A percentile compares a stretch with the other conserved stretches of the same genome.
Conservation (phyloP, 805 yeast genomes). For the Candida berthetii region DNA sequence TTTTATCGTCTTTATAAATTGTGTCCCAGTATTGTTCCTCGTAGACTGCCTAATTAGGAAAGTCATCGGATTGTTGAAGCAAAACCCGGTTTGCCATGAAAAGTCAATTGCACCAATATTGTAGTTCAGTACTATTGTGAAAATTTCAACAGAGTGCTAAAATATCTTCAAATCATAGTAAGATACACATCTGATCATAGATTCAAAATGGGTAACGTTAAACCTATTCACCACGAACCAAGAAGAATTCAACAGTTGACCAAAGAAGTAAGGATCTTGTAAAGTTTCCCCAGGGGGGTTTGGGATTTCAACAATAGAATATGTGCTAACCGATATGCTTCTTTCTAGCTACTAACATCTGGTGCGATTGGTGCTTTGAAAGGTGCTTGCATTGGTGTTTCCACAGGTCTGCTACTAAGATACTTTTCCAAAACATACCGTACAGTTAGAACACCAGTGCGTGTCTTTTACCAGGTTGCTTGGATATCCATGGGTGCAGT, state of each 20-base stretch:
- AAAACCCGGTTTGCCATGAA: neutral
- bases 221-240: constrained; percentile 32
- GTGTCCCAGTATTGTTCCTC: neutral
- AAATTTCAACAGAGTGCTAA: no score
- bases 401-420: constrained; percentile 25
- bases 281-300: neutral
- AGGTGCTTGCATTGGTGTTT: constrained; percentile 31
- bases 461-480: constrained; percentile 32
- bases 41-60: neutral
- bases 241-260: constrained; percentile 26
- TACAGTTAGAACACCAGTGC: constrained; percentile 31
- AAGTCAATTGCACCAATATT: no score
- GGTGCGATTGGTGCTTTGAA: constrained; percentile 34
- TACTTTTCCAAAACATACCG: constrained; percentile 28
- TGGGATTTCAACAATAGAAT: no score
- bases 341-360: constrained; percentile 25
- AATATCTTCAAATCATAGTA: no score
- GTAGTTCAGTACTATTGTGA: no score
- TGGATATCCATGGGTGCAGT: constrained; percentile 36
- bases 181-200: no score
- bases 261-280: constrained; percentile 21
- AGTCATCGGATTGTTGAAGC: neutral
- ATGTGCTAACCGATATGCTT: no score
- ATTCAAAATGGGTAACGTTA: constrained; percentile 11
- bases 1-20: no score